Evolutionary conservation across 2,329 filamentous ascomycete species (phyloP), one percentile per base, ranked within the genome.

Genomic region (Diplodia corticola): DNA sequence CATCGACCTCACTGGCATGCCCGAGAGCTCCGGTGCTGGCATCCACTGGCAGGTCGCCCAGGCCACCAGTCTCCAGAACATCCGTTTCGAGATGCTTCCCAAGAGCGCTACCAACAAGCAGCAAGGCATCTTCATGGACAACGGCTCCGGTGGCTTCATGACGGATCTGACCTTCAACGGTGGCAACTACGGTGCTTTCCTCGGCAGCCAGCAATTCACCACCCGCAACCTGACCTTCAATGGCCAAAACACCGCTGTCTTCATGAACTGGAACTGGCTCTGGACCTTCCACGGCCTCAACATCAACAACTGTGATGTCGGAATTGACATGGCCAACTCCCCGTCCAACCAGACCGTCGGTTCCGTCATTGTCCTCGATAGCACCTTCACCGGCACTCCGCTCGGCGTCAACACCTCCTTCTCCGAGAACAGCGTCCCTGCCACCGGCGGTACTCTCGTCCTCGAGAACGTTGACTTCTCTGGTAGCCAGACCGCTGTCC

Each of bases 391-490:
- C 70, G 89, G 91, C 79, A 94, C 91, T 1, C 85, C 85, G 1
- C 85, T 92, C 64, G 94, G 91, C 70, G 84, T 97, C 73, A 86
- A 86, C 71, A 94, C 92, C 28, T 86, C 89, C 1, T 97, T 91
- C 66, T 84, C 88, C 10, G 91, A 89, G 80, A 84, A 85, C 71
- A 87, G 85, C 65, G 84, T 88, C 66, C 84, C 87, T 24, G 80
- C 84, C 65, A 91, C 91, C 71, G 94, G 93, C 73, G 92, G 91
- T 68, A 92, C 91, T 15, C 85, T 97, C 53, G 85, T 97, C 70
- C 78, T 98, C 12, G 91, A 97, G 80, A 97, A 97, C 71, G 91
- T 96, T 37, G 92, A 97, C 79, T 92, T 97, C 70, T 82, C 82
- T 55, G 88, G 87, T 64, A 87, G 91, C 64, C 83, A 85, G 6